Evolutionary conservation across 352 stramenopile genomes (phyloP).

Genomic region (Phytopythium helicoides): DNA sequence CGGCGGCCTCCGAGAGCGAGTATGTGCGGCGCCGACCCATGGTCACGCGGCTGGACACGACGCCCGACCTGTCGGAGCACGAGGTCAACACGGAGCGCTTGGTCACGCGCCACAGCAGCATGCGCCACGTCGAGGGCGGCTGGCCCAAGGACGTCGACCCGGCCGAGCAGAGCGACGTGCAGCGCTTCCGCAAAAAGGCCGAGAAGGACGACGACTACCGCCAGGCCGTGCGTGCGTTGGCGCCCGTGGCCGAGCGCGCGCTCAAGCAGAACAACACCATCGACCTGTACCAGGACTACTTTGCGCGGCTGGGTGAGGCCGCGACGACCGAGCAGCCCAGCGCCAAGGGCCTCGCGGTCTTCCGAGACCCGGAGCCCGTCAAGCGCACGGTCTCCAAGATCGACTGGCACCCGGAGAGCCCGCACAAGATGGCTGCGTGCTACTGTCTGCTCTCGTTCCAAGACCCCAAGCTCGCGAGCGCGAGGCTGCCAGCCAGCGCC

Average conservation of each 20-base stretch:
- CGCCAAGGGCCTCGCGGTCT: conserved; percentile 96
- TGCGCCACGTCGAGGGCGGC: conserved; percentile 94
- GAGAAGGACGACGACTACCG: conserved; percentile 98
- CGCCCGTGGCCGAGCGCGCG: conserved; percentile 89
- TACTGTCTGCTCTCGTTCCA: conserved; percentile 97
- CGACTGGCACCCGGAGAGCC: conserved; percentile 97
- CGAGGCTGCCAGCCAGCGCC: conserved; percentile 74
- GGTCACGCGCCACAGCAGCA: conserved; percentile 91
- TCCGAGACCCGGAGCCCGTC: conserved; percentile 93
- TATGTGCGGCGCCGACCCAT: conserved; percentile 89
- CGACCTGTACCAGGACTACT: conserved; percentile 98
- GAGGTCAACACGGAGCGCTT: conserved; percentile 94
- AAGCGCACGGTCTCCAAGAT: conserved; percentile 95
- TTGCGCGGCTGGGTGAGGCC: conserved; percentile 88
- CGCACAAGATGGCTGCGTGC: conserved; percentile 95
- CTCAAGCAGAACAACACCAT: conserved; percentile 99
- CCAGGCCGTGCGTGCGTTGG: conserved; percentile 91
- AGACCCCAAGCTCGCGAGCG: conserved; percentile 89
- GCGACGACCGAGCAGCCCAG: conserved; percentile 94
- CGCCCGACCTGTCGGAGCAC: conserved; percentile 89
- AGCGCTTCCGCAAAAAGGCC: conserved; percentile 96
- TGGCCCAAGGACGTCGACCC: conserved; percentile 98
- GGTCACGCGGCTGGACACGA: conserved; percentile 87
- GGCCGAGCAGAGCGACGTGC: conserved; percentile 95
- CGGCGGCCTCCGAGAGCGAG: conserved; percentile 84